These are phyloP conservation scores for Erythrobasidium hasegawianum DNA, from an alignment of 1,284 basidiomycete genomes.

Conservation along the genomic window DNA sequence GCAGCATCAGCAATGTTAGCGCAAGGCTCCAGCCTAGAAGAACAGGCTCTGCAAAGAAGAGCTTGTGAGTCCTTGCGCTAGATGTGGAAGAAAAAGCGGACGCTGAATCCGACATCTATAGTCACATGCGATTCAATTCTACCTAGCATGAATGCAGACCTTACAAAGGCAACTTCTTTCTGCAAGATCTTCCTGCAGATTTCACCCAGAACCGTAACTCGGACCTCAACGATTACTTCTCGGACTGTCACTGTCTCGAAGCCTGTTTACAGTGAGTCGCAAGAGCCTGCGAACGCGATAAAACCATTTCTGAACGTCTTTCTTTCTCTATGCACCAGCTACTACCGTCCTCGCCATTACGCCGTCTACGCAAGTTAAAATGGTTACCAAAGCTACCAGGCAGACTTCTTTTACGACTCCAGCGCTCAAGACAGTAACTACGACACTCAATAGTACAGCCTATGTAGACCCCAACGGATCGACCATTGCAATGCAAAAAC, in stretches of 20 bases:
- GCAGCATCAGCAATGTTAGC: too few relatives aligned
- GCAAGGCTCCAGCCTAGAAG: not conserved
- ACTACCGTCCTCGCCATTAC: not conserved
- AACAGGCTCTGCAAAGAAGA: not conserved
- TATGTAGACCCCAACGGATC: not conserved
- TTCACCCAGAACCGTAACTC: not conserved
- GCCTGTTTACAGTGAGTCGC: slow-evolving; percentile 3
- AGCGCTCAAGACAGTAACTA: not conserved
- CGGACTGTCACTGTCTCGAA: not conserved
- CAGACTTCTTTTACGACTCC: not conserved
- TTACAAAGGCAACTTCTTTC: not conserved
- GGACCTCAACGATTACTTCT: not conserved
- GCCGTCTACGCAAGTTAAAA: not conserved
- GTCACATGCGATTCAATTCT: not conserved
- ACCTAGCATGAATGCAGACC: not conserved
- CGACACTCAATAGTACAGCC: not conserved
- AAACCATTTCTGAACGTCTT: not conserved
- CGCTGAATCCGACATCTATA: not conserved
- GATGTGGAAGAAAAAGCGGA: not conserved
- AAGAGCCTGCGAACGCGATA: too few relatives aligned
- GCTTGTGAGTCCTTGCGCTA: not conserved
- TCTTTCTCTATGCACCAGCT: not conserved
- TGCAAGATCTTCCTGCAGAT: slow-evolving; percentile 4
- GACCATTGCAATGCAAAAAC: slow-evolving; percentile 3
- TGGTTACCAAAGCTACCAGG: not conserved